phyloP scores from a whole-genome alignment of 441 rosid species.

The Erodium moschatum region DNA sequence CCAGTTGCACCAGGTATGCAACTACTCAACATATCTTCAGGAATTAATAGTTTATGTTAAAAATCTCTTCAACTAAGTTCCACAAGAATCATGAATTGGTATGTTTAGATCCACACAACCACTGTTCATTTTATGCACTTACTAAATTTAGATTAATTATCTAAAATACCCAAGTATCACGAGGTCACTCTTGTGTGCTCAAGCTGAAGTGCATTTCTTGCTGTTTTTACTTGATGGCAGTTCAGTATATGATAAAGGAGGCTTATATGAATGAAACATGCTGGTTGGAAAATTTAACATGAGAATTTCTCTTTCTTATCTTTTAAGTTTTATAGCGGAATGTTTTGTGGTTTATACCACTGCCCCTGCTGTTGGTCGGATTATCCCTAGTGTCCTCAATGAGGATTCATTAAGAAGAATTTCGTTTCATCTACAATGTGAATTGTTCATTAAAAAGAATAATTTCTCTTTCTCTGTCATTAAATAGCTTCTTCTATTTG shows the following conservation, averaged over 20 bases:
- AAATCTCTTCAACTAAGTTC: not conserved
- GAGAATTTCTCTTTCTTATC: constrained; percentile 1
- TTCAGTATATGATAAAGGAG: not conserved
- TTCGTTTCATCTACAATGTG: not conserved
- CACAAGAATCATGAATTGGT: constrained; percentile 8
- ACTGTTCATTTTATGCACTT: not conserved
- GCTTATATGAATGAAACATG: not conserved
- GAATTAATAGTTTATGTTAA: constrained; percentile 16
- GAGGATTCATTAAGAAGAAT: not conserved
- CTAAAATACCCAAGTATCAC: not conserved
- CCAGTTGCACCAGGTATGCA: constrained; percentile 67
- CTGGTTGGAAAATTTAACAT: not conserved
- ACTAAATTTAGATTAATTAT: not conserved
- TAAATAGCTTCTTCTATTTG: not conserved
- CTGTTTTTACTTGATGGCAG: constrained; percentile 5
- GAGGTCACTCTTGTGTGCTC: constrained; percentile 5
- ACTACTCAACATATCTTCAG: constrained; percentile 10
- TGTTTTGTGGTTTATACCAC: not conserved
- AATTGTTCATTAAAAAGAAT: not conserved
- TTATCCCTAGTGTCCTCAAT: not conserved
- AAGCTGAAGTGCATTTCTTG: not conserved
- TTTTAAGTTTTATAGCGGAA: not conserved
- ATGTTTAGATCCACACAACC: not conserved
- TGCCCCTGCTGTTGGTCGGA: not conserved
- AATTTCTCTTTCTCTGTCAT: too few species aligned